Evolutionary conservation across 306 rosid species (phyloP).

Genomic region (Malus domestica): DNA sequence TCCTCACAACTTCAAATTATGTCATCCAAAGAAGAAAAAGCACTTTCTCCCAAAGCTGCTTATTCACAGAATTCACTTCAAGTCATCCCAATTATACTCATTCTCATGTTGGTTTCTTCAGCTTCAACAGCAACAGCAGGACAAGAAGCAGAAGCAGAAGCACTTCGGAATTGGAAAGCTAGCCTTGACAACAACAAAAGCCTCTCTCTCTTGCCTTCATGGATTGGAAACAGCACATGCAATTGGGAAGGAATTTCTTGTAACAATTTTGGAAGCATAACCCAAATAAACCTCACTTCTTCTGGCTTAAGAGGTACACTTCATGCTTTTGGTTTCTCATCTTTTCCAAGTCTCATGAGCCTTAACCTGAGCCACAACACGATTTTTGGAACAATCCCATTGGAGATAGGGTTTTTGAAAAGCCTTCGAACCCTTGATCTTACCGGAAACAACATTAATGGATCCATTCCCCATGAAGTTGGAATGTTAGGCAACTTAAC

Average conservation of each 20-base stretch:
- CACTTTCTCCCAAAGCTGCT: background rate
- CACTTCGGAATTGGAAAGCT: constrained; percentile 23
- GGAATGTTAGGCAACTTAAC: background rate
- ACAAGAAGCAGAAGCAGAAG: constrained; percentile 17
- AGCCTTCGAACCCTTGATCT: background rate
- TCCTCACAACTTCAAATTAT: background rate
- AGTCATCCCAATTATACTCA: background rate
- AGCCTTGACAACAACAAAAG: constrained; percentile 9
- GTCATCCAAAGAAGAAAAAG: background rate
- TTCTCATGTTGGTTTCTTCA: background rate
- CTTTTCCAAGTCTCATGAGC: constrained; percentile 11
- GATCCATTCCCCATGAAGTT: constrained; percentile 1
- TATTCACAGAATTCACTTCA: background rate
- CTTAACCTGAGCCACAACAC: constrained; percentile 8
- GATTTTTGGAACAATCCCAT: constrained; percentile 8
- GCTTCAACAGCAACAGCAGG: background rate
- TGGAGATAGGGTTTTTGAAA: background rate
- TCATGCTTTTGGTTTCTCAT: constrained; percentile 10
- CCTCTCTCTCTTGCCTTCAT: constrained; percentile 14
- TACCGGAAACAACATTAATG: background rate
- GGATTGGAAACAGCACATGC: constrained; percentile 15
- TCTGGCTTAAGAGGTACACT: constrained; percentile 26
- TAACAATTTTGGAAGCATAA: constrained; percentile 7
- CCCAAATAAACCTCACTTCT: constrained; percentile 12
- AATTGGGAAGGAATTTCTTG: constrained; percentile 21